A percentile compares a stretch with the other conserved stretches of the same genome.
Conservation (phyloP, 2,329 filamentous ascomycete genomes). For the Zymoseptoria crescenta region DNA sequence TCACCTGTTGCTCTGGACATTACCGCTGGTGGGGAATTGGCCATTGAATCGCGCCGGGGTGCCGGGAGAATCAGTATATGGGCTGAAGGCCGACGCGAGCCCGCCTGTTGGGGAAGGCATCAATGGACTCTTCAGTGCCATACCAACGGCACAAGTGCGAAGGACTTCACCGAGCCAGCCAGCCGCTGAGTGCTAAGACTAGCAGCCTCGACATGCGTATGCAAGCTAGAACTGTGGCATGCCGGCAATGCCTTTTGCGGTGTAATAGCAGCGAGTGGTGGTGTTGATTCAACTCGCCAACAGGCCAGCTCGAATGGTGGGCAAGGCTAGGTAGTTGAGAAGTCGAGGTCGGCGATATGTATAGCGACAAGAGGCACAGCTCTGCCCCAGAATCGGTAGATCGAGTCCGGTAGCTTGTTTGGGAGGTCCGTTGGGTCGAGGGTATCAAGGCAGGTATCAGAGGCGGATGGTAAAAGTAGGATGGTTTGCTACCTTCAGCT, state of each 20-base stretch:
- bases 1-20: conserved; percentile 32
- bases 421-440: neutral
- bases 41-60: conserved; percentile 40
- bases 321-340: neutral
- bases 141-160: conserved; percentile 7
- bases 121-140: conserved; percentile 32
- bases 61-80: conserved; percentile 45
- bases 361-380: no score
- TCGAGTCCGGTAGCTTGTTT: neutral
- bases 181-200: neutral
- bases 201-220: neutral
- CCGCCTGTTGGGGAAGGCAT: conserved; percentile 37
- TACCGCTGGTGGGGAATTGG: conserved; percentile 30
- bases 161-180: neutral
- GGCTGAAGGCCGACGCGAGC: conserved; percentile 40
- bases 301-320: neutral
- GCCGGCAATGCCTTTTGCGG: neutral
- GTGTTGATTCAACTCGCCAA: neutral
- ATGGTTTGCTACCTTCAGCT: neutral
- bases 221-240: neutral
- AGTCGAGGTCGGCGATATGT: neutral
- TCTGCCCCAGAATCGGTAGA: neutral
- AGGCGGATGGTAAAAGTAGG: neutral
- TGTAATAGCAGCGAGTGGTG: neutral
- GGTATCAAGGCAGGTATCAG: neutral